Conservation (phyloP, 352 stramenopile genomes). For the Phytophthora quininea region DNA sequence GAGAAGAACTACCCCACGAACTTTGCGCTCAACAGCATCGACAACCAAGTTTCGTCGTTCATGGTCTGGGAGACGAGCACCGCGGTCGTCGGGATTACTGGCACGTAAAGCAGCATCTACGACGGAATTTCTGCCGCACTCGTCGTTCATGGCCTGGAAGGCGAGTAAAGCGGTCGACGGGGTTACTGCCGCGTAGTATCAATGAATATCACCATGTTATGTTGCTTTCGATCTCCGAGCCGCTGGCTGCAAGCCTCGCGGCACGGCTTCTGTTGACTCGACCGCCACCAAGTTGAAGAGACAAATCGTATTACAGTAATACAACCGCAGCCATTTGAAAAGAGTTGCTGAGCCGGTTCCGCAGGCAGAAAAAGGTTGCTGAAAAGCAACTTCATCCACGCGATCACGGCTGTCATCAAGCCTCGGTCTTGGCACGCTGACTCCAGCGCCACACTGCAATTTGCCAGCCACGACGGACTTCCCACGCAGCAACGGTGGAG, state of each 20-base stretch:
- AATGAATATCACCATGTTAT: no score
- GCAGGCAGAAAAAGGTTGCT: not conserved
- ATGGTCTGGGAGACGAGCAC: slow-evolving; percentile 13
- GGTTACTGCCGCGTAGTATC: no score
- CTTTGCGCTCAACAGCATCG: slow-evolving; percentile 9
- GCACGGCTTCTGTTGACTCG: no score
- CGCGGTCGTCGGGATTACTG: not conserved
- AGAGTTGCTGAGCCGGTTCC: slow-evolving; percentile 12
- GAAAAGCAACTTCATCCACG: slow-evolving; percentile 21
- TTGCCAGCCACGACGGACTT: not conserved
- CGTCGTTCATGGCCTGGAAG: no score
- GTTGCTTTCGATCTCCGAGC: no score
- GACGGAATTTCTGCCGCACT: no score
- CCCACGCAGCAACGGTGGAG: not conserved
- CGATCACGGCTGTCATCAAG: slow-evolving; percentile 7
- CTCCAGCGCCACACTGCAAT: slow-evolving; percentile 4
- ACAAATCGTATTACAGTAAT: no score
- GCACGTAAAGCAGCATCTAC: slow-evolving; percentile 15
- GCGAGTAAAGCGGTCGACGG: no score
- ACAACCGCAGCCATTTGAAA: not conserved
- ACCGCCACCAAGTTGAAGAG: no score
- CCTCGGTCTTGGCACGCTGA: not conserved
- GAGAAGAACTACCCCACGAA: slow-evolving; percentile 13
- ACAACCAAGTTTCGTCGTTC: slow-evolving; percentile 14
- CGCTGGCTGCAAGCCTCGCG: no score